Evolutionary conservation across 768 basidiomycete genomes (phyloP), one percentile per base, ranked within the genome.

Genomic region (Tylopilus plumbeoviolaceoides): DNA sequence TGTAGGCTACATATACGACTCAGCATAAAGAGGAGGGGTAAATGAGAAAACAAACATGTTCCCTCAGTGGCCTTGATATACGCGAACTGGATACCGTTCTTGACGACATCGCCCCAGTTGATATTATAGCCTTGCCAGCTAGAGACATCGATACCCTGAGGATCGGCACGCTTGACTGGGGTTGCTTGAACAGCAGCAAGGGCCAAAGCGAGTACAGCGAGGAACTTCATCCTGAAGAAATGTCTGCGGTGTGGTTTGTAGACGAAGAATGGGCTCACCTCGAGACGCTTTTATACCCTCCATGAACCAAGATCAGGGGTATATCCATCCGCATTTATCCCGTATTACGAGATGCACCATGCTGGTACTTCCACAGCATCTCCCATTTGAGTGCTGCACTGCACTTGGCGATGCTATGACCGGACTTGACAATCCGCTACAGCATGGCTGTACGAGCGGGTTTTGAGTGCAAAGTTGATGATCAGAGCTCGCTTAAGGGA

Each of bases 41-140:
- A 0, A 44, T 5, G 25, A 30, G 52, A 33, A 7, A 59, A 71
- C 50, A 48, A 38, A 82, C 81, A 60, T n/a, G 73, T 80, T 8
- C 78, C 78, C 62, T 86, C 83, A 4, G 84, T 86, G 10, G 83
- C 84, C 63, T 85, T 86, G 75, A 86, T 84, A 59, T 75, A 85
- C 3, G 70, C 80, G 60, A 83, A 86, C 12, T 70, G 52, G 28
- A 83, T 63, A 7, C 81, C 83, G 53, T 78, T 79, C 12, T 73
- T 62, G 54, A 70, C 75, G 55, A 83, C 78, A 2, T 73, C 71
- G 39, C 60, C 68, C 81, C 82, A 85, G 63, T 83, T 68, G 36
- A 85, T 64, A 56, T 56, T 61, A 56, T 55, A 61, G 14, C 72
- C 61, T 54, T 85, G 83, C 44, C 69, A 76, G 60, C 60, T 45